Conservation (phyloP, 2,329 filamentous ascomycete species). For the Aspergillus hiratsukae region DNA sequence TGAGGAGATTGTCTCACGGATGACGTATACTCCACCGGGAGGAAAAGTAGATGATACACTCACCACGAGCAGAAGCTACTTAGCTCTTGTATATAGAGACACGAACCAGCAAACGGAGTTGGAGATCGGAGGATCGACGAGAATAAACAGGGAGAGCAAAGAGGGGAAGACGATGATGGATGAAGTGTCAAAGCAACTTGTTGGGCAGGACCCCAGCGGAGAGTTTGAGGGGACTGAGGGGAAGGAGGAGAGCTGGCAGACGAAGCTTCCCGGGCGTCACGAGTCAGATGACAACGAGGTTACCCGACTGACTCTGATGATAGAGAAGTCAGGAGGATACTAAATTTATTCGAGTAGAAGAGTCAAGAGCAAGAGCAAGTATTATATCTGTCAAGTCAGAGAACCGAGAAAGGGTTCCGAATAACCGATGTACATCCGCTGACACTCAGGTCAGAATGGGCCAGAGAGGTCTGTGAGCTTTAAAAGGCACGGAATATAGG, state of each 20-base stretch:
- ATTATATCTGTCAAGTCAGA: not conserved
- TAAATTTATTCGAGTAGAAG: not conserved
- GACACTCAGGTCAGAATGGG: not conserved
- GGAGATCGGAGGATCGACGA: slow-evolving; percentile 10
- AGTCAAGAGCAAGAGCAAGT: not conserved
- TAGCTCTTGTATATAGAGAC: not conserved
- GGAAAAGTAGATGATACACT: not conserved
- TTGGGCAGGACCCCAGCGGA: not conserved
- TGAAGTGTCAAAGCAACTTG: not conserved
- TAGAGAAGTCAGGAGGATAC: not conserved
- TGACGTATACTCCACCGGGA: not conserved
- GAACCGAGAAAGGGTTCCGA: slow-evolving; percentile 5
- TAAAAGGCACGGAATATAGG: not conserved
- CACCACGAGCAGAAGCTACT: slow-evolving; percentile 7
- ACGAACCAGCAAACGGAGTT: slow-evolving; percentile 2
- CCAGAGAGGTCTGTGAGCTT: not conserved
- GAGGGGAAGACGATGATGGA: not conserved
- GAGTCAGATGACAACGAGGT: not conserved
- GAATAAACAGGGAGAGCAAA: slow-evolving; percentile 4
- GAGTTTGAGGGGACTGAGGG: not conserved
- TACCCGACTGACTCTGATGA: not conserved
- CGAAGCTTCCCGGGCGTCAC: not conserved
- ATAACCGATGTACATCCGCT: not conserved
- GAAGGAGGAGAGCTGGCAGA: not conserved
- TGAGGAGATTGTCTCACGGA: not conserved